These are phyloP conservation scores for Macrocybe gigantea DNA, from an alignment of 768 basidiomycete species.

Conservation along the genomic window DNA sequence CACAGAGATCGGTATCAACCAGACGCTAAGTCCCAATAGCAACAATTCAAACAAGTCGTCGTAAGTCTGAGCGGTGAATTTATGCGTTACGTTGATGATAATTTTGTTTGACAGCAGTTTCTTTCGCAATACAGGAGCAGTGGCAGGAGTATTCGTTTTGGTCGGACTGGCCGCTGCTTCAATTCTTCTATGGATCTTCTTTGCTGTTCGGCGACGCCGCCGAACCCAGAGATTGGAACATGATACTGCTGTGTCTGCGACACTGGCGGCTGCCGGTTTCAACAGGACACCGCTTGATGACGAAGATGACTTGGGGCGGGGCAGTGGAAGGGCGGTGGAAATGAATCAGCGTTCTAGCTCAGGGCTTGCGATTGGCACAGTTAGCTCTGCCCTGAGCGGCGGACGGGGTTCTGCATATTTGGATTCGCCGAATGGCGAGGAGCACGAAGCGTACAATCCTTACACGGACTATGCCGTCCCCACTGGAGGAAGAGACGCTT, in stretches of 20 bases:
- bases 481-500: slow-evolving; percentile 27
- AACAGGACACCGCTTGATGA: slow-evolving; percentile 64
- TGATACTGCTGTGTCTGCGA: slow-evolving; percentile 67
- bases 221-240: slow-evolving; percentile 57
- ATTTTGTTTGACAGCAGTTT: slow-evolving; percentile 45
- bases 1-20: slow-evolving; percentile 64
- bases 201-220: slow-evolving; percentile 63
- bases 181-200: slow-evolving; percentile 64
- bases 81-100: no score
- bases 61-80: slow-evolving; percentile 31
- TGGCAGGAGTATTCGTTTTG: slow-evolving; percentile 86
- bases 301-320: slow-evolving; percentile 32
- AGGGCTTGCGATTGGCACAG: slow-evolving; percentile 14
- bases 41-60: slow-evolving; percentile 33
- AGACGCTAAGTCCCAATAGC: slow-evolving; percentile 55
- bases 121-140: slow-evolving; percentile 84
- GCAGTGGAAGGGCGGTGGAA: slow-evolving; percentile 17
- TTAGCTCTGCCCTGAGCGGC: slow-evolving; percentile 19
- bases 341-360: slow-evolving; percentile 39
- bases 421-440: slow-evolving; percentile 28
- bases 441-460: slow-evolving; percentile 41
- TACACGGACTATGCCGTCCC: slow-evolving; percentile 41
- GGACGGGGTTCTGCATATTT: slow-evolving; percentile 30
- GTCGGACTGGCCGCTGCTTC: slow-evolving; percentile 76
- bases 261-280: slow-evolving; percentile 66